A percentile compares a stretch with the other conserved stretches of the same genome.
Conservation (phyloP, 768 basidiomycete genomes). For the Leccinum fibrillosum region DNA sequence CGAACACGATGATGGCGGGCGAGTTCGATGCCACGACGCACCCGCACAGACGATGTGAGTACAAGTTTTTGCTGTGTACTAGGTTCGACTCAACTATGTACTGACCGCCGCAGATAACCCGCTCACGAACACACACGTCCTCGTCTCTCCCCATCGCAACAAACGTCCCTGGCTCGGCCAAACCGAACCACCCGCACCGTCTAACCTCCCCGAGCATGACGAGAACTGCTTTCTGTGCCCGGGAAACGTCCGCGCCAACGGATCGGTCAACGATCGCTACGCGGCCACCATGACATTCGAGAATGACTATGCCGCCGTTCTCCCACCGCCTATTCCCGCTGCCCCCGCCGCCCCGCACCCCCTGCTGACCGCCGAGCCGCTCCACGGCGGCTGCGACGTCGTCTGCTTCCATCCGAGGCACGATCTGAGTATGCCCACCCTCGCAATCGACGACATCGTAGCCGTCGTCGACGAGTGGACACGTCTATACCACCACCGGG, state of each 20-base stretch:
- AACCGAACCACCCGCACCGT: slow-evolving; percentile 59
- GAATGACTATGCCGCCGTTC: slow-evolving; percentile 82
- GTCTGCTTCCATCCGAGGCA: slow-evolving; percentile 84
- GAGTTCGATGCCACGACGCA: slow-evolving; percentile 59
- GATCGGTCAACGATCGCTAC: slow-evolving; percentile 64
- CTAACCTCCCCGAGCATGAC: slow-evolving; percentile 60
- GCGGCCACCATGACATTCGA: slow-evolving; percentile 65
- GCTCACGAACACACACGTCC: slow-evolving; percentile 68
- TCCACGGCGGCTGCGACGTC: slow-evolving; percentile 85
- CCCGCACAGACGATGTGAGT: slow-evolving; percentile 69
- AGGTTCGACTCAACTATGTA: neutral
- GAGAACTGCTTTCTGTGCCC: slow-evolving; percentile 84
- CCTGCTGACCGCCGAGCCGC: slow-evolving; percentile 59
- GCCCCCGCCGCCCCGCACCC: slow-evolving; percentile 55
- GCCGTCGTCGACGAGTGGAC: slow-evolving; percentile 73
- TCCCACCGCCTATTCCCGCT: slow-evolving; percentile 58
- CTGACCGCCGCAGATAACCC: slow-evolving; percentile 61
- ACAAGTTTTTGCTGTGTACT: neutral
- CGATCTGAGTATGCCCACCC: slow-evolving; percentile 76
- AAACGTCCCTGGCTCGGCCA: slow-evolving; percentile 93
- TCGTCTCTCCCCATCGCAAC: slow-evolving; percentile 87
- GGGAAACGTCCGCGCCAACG: slow-evolving; percentile 74
- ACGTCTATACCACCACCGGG: slow-evolving; percentile 55
- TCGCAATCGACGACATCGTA: slow-evolving; percentile 55
- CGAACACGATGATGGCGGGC: slow-evolving; percentile 22